Conservation (phyloP, 78 protist genomes). For the Emiliania huxleyi region DNA sequence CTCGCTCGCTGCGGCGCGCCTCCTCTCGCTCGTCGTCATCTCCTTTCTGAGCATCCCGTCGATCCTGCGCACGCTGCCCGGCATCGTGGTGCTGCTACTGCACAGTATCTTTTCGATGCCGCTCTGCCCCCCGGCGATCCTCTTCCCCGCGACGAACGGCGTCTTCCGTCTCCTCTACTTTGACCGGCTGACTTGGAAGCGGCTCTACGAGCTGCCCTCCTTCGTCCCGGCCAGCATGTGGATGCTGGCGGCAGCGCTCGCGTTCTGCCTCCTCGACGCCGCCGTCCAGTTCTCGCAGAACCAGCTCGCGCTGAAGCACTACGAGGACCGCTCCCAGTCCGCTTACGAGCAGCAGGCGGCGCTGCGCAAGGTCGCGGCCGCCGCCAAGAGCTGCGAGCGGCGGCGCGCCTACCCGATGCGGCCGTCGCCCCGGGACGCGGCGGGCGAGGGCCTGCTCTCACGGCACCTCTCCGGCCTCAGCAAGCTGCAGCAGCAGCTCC, state of each 20-base stretch:
- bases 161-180: background rate
- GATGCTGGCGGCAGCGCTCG: background rate
- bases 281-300: background rate
- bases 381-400: background rate
- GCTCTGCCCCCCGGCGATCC: background rate
- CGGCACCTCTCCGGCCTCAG: background rate
- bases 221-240: background rate
- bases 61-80: background rate
- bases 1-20: background rate
- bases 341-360: background rate
- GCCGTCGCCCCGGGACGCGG: background rate
- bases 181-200: background rate
- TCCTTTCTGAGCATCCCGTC: background rate
- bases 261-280: background rate
- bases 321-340: background rate
- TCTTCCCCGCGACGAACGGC: background rate
- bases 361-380: background rate
- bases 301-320: background rate
- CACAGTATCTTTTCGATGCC: background rate
- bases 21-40: background rate
- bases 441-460: background rate
- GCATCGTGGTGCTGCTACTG: background rate
- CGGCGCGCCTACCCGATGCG: background rate
- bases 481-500: background rate
- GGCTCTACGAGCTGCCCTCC: background rate